phyloP scores from a whole-genome alignment of 352 stramenopile genomes.

The Globisporangium takayamanum region DNA sequence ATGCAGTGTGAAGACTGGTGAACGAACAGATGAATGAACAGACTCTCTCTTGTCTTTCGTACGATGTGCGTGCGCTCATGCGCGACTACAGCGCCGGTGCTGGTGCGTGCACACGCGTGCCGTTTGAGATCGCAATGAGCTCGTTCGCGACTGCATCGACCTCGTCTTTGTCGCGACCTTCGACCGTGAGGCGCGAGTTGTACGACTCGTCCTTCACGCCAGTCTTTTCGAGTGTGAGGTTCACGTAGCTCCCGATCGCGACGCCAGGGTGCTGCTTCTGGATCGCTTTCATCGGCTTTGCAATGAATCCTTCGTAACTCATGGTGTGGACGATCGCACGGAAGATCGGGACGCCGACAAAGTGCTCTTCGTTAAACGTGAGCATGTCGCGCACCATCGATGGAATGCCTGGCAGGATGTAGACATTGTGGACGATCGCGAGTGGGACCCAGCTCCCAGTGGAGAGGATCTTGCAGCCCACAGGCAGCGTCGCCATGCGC shows the following conservation, averaged over 20 bases:
- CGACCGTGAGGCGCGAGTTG: constrained; percentile 63
- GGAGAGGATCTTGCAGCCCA: constrained; percentile 42
- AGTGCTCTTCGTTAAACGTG: constrained; percentile 68
- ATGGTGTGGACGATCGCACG: constrained; percentile 69
- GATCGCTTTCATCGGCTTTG: constrained; percentile 47
- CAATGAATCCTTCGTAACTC: constrained; percentile 61
- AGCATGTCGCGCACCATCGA: constrained; percentile 81
- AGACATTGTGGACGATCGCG: constrained; percentile 78
- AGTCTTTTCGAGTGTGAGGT: constrained; percentile 57
- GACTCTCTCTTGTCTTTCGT: no score
- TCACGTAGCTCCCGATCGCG: constrained; percentile 82
- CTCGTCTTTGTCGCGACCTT: constrained; percentile 43
- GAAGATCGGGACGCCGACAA: constrained; percentile 70
- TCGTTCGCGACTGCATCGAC: constrained; percentile 51
- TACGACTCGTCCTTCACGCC: constrained; percentile 50
- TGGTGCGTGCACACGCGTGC: constrained; percentile 13
- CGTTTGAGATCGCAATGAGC: constrained; percentile 24
- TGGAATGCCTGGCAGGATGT: constrained; percentile 78
- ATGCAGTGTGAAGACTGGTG: no score
- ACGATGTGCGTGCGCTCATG: no score
- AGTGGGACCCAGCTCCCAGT: constrained; percentile 70
- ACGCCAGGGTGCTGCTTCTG: constrained; percentile 63
- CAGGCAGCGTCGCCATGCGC: constrained; percentile 67
- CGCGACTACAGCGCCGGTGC: no score
- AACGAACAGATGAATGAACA: no score